Conservation (phyloP, 345 rosid species). For the Dovyalis caffra region DNA sequence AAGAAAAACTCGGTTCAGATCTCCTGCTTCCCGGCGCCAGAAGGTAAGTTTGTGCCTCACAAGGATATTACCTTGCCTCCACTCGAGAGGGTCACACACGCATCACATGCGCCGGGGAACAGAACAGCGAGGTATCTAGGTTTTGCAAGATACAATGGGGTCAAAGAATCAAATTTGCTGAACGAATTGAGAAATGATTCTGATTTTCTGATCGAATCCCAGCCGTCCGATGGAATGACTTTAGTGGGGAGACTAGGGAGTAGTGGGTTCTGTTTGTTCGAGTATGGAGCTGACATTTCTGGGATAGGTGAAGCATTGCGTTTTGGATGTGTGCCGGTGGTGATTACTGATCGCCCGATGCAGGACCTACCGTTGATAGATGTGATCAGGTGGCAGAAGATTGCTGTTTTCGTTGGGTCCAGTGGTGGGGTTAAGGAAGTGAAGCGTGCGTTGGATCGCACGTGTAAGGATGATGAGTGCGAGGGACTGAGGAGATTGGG, state of each 20-base stretch:
- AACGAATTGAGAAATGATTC: constrained; percentile 27
- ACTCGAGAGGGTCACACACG: neutral
- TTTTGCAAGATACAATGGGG: constrained; percentile 32
- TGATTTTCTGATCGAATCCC: constrained; percentile 45
- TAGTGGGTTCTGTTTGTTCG: constrained; percentile 53
- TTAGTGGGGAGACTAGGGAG: constrained; percentile 21
- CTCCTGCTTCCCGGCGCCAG: constrained; percentile 49
- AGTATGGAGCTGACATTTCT: constrained; percentile 37
- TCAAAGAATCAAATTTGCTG: constrained; percentile 24
- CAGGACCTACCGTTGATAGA: constrained; percentile 60
- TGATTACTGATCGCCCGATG: constrained; percentile 54
- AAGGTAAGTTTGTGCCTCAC: constrained; percentile 48
- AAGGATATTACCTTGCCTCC: constrained; percentile 60
- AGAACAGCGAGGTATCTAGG: constrained; percentile 23
- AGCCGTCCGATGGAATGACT: constrained; percentile 42
- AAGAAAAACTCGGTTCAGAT: constrained; percentile 66
- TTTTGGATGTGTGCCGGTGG: constrained; percentile 54
- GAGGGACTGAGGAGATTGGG: constrained; percentile 34
- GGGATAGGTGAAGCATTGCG: constrained; percentile 49
- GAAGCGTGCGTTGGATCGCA: constrained; percentile 34
- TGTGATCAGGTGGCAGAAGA: constrained; percentile 51
- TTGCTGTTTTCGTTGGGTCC: constrained; percentile 44
- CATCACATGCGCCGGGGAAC: constrained; percentile 6
- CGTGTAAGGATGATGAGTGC: constrained; percentile 18
- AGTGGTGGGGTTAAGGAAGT: constrained; percentile 28